phyloP scores from a whole-genome alignment of 192 early-diverging fungal species.

The Obelidium mucronatum region DNA sequence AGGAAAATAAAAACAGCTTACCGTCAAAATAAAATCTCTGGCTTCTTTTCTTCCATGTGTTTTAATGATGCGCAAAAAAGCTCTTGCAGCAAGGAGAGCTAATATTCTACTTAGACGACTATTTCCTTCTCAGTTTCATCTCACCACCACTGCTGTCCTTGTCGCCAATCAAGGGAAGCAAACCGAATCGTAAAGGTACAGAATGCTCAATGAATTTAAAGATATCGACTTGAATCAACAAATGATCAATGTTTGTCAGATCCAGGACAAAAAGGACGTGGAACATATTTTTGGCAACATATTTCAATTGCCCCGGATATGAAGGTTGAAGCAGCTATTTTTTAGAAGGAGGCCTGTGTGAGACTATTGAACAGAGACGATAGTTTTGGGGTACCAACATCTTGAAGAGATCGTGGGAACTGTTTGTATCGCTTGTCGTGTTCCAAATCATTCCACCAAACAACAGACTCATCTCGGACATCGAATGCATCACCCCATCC shows the following conservation, averaged over 20 bases:
- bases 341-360: background rate
- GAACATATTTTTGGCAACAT: slow-evolving; percentile 81
- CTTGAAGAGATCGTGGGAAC: slow-evolving; percentile 67
- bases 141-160: slow-evolving; percentile 17
- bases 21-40: slow-evolving; percentile 47
- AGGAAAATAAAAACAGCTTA: slow-evolving; percentile 3
- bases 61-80: slow-evolving; percentile 43
- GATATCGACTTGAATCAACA: slow-evolving; percentile 68
- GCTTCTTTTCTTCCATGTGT: slow-evolving; percentile 37
- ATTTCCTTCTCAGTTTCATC: background rate
- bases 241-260: slow-evolving; percentile 60
- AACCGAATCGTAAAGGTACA: slow-evolving; percentile 87
- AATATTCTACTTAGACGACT: background rate
- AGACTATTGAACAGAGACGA: background rate
- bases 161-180: slow-evolving; percentile 70
- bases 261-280: slow-evolving; percentile 78
- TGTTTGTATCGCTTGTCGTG: slow-evolving; percentile 76
- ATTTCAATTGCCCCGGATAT: slow-evolving; percentile 75
- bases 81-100: slow-evolving; percentile 52
- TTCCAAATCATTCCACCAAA: slow-evolving; percentile 95
- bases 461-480: slow-evolving; percentile 73
- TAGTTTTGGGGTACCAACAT: too few species aligned
- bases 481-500: slow-evolving; percentile 74
- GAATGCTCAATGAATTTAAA: slow-evolving; percentile 68
- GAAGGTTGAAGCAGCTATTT: slow-evolving; percentile 67